Base-by-base conservation (phyloP, 2,329 filamentous ascomycete species). In the Pezicula radicicola region DNA sequence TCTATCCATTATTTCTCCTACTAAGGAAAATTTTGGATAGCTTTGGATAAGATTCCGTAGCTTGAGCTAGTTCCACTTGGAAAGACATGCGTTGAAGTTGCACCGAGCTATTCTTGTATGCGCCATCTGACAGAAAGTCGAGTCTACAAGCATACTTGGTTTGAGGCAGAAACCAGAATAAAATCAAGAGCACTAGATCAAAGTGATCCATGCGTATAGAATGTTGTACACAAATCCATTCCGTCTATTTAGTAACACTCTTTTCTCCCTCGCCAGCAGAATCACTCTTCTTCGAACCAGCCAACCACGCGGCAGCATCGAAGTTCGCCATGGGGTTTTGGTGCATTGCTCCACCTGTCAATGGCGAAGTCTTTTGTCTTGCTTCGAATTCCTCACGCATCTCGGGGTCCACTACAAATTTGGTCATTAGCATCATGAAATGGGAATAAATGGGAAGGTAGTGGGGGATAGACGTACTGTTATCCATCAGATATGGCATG, bases 401-500 rank as follows among this genome's bases (percentile, higher is more conserved):
- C 71, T 99, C 94, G n/a, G 91, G 91, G 68, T 97, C 94, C 92
- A 99, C 92, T 97, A 64, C 10, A 52, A 10, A 35, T 27, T n/a
- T 6, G 10, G 16, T 16, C 15, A 47, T 58, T 48, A 58, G 45
- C 43, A 52, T 28, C 27, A 6, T 42, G 33, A 28, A 47, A 3
- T 19, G n/a, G 12, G 4, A 21, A 30, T 43, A 16, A 16, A 33
- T 25, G 28, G 19, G 33, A 21, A 43, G 53, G 13, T 39, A 28
- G 36, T 37, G 8, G 9, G 43, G 49, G 27, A 19, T 39, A 36
- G 6, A 81, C 90, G 57, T 83, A 97, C 92, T 96, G 68, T 94
- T 97, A 48, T 97, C 92, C 75, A 97, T 85, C 51, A 99, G 71
- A 71, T 97, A 94, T 13, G 94, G 94, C 88, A 97, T 90, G 60